Conservation (phyloP, 176 grass and related monocot genomes). For the Alloteropsis semialata region DNA sequence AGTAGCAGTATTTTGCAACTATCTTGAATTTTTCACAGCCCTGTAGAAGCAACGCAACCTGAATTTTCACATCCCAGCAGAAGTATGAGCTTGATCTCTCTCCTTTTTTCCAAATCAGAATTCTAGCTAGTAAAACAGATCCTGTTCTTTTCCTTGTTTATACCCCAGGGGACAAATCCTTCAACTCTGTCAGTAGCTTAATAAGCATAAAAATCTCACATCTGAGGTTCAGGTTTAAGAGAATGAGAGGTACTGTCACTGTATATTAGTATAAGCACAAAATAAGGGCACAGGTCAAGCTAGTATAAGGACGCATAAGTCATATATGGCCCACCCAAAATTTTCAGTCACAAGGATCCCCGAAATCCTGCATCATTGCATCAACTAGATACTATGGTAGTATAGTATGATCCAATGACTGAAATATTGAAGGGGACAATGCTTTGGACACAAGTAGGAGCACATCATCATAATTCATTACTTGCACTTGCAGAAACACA, state of each 20-base stretch:
- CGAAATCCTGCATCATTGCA: constrained; percentile 26
- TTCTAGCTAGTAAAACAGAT: background rate
- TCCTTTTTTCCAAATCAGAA: background rate
- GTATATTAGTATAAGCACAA: background rate
- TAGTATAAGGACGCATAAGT: background rate
- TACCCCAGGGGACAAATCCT: background rate
- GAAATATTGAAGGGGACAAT: constrained; percentile 18
- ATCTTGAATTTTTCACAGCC: background rate
- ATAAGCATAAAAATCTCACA: background rate
- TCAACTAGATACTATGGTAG: background rate
- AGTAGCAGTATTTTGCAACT: background rate
- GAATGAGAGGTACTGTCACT: background rate
- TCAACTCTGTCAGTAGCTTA: background rate
- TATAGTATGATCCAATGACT: background rate
- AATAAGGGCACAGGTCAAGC: background rate
- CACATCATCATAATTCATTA: constrained; percentile 41
- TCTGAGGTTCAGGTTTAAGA: background rate
- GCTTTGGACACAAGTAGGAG: constrained; percentile 27
- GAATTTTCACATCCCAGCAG: background rate
- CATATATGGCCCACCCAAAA: background rate
- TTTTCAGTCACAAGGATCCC: constrained; percentile 29
- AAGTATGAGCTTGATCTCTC: background rate
- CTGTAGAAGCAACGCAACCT: background rate
- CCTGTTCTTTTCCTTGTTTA: background rate
- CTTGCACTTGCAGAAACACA: constrained; percentile 32